These are phyloP conservation scores for Penicillium polonicum DNA, from an alignment of 2,329 filamentous ascomycete genomes.

Conservation along the genomic window DNA sequence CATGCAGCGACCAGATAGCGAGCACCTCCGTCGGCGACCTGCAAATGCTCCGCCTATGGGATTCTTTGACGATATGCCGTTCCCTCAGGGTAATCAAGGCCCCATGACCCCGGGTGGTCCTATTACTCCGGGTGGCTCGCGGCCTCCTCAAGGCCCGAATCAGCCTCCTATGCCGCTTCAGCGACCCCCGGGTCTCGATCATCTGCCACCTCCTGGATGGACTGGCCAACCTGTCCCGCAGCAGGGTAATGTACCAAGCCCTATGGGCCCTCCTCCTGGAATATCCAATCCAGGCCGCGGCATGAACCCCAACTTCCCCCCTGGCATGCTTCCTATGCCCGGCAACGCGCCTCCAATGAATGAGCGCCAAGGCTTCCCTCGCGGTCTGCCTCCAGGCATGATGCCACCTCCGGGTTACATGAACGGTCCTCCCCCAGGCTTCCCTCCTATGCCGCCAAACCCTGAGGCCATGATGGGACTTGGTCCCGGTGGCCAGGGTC, in stretches of 20 bases:
- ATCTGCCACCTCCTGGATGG: constrained; percentile 44
- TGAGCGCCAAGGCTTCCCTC: constrained; percentile 41
- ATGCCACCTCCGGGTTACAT: constrained; percentile 48
- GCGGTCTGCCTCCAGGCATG: constrained; percentile 45
- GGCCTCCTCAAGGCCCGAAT: constrained; percentile 33
- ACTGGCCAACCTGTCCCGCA: constrained; percentile 37
- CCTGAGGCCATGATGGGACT: constrained; percentile 41
- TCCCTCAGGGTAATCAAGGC: constrained; percentile 35
- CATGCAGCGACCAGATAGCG: constrained; percentile 41
- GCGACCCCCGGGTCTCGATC: constrained; percentile 47
- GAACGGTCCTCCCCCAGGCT: constrained; percentile 41
- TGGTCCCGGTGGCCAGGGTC: constrained; percentile 35
- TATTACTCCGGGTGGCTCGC: constrained; percentile 36
- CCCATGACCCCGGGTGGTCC: constrained; percentile 38
- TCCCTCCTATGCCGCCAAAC: constrained; percentile 42
- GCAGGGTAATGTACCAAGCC: constrained; percentile 35
- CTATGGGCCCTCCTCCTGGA: constrained; percentile 37
- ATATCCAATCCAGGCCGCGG: constrained; percentile 39
- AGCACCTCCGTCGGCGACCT: constrained; percentile 39
- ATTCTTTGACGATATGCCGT: constrained; percentile 45
- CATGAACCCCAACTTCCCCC: constrained; percentile 39
- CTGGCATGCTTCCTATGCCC: constrained; percentile 43
- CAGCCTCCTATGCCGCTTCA: constrained; percentile 43
- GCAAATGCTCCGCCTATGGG: constrained; percentile 40
- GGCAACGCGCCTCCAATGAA: constrained; percentile 31